Base-by-base conservation (phyloP, 2,329 filamentous ascomycete species). In the Fusarium protoensiforme region DNA sequence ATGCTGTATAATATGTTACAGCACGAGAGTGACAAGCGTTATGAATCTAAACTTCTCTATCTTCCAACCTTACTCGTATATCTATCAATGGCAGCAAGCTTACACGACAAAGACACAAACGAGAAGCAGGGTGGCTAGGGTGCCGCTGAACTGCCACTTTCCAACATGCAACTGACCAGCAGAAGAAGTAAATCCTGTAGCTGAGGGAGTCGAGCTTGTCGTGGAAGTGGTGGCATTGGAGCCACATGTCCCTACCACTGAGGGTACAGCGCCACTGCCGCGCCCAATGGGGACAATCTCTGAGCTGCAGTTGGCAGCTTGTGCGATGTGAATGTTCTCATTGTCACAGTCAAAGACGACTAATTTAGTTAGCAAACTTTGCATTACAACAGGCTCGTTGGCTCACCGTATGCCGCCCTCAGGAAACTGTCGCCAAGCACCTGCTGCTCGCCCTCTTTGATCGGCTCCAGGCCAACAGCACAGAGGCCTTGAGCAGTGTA, bases 401-500 rank as follows among this genome's bases (percentile, higher is more conserved):
- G 46, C 57, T 33, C 1, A 60, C 57, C 79, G 31, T 83, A 84
- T 4, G 82, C 80, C 2, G 81, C 77, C 9, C 82, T 76, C n/a
- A 84, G 77, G 69, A 84, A 84, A 7, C 81, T 82, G 60, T 81
- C 81, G 20, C 83, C 83, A 7, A 84, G 77, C 4, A 83, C 67
- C 56, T 69, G 73, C 54, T 54, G 35, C 48, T 78, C 76, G 13
- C 76, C 70, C 27, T 76, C 84, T 20, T 31, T 35, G 8, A 57
- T 53, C 1, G 46, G n/a, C 24, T 64, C 48, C 4, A 67, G 16
- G 1, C 60, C 53, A 1, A 67, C 38, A 2, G 41, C 48, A 18
- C 60, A 67, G 1, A 59, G 36, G 5, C 53, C 35, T 5, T 54
- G 48, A 16, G 46, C 53, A 7, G 62, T 54, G 7, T 59, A 67